Evolutionary conservation across 2,329 filamentous ascomycete species (phyloP).

Genomic region (Cladosporium sp.): DNA sequence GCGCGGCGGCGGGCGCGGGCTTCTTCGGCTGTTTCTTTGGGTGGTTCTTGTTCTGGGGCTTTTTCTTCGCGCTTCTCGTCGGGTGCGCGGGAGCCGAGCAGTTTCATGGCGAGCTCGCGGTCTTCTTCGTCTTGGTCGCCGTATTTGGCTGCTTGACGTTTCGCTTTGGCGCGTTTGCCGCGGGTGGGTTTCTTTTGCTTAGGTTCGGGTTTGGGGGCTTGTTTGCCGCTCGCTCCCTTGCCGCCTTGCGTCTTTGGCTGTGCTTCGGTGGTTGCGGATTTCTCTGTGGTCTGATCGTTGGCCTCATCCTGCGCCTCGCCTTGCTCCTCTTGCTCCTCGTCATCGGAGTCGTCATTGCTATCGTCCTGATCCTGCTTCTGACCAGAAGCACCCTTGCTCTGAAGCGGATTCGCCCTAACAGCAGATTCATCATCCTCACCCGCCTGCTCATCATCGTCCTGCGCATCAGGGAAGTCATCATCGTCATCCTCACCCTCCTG

Average conservation of each 20-base stretch:
- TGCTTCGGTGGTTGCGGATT: slow-evolving; percentile 6
- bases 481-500: slow-evolving; percentile 21
- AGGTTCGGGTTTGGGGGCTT: slow-evolving; percentile 27
- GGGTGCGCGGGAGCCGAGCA: slow-evolving; percentile 74
- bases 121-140: slow-evolving; percentile 94
- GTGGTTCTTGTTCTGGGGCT: slow-evolving; percentile 51
- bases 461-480: slow-evolving; percentile 17
- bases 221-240: slow-evolving; percentile 21
- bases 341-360: slow-evolving; percentile 24
- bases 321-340: slow-evolving; percentile 22
- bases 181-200: slow-evolving; percentile 44
- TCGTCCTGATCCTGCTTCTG: slow-evolving; percentile 26
- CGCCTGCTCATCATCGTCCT: slow-evolving; percentile 23
- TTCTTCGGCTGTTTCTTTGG: slow-evolving; percentile 62
- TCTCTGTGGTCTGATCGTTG: slow-evolving; percentile 18
- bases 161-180: slow-evolving; percentile 76
- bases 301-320: slow-evolving; percentile 24
- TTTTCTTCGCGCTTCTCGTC: slow-evolving; percentile 66
- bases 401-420: slow-evolving; percentile 10
- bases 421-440: slow-evolving; percentile 20
- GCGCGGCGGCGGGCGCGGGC: slow-evolving; percentile 68
- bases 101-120: slow-evolving; percentile 71
- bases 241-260: slow-evolving; percentile 5
- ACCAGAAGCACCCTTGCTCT: slow-evolving; percentile 19
- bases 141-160: slow-evolving; percentile 86